Percentiles rank a stretch among this genome's conserved stretches.
These are phyloP conservation scores for Amaranthus palmeri DNA, from an alignment of 148 eudicot genomes.

Conservation along the genomic window DNA sequence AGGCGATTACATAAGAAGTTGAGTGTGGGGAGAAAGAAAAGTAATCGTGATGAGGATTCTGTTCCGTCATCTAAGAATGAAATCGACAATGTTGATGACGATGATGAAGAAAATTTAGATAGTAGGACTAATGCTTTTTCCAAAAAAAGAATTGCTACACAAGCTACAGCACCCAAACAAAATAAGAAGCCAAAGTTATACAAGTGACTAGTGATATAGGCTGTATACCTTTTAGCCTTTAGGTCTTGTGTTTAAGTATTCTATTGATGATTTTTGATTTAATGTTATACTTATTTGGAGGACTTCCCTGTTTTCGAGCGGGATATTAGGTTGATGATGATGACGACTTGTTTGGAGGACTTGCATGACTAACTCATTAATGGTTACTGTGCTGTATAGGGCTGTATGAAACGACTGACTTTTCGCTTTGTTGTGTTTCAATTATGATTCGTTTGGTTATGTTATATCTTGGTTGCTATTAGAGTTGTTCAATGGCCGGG, in stretches of 20 bases:
- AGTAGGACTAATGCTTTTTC: slow-evolving; percentile 62
- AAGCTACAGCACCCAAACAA: slow-evolving; percentile 20
- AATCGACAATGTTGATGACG: slow-evolving; percentile 28
- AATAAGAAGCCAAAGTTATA: slow-evolving; percentile 33
- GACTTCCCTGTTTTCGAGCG: no score
- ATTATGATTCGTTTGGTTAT: no score
- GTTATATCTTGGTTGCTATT: no score
- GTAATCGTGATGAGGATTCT: slow-evolving; percentile 30
- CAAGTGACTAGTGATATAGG: background rate
- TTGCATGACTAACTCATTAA: no score
- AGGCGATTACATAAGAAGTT: slow-evolving; percentile 55
- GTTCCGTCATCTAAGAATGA: slow-evolving; percentile 28
- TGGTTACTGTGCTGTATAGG: no score
- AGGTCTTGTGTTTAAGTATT: background rate
- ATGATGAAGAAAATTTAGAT: slow-evolving; percentile 51
- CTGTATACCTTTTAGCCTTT: background rate
- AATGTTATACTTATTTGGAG: background rate
- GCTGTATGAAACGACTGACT: no score
- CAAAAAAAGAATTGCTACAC: slow-evolving; percentile 47
- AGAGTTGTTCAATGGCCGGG: no score
- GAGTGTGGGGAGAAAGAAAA: slow-evolving; percentile 46
- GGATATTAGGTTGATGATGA: no score
- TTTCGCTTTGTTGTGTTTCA: no score
- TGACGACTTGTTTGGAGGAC: no score
- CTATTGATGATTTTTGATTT: background rate